These are phyloP conservation scores for Nymphaea thermarum DNA, from an alignment of 164 flowering plant genomes.

Conservation along the genomic window DNA sequence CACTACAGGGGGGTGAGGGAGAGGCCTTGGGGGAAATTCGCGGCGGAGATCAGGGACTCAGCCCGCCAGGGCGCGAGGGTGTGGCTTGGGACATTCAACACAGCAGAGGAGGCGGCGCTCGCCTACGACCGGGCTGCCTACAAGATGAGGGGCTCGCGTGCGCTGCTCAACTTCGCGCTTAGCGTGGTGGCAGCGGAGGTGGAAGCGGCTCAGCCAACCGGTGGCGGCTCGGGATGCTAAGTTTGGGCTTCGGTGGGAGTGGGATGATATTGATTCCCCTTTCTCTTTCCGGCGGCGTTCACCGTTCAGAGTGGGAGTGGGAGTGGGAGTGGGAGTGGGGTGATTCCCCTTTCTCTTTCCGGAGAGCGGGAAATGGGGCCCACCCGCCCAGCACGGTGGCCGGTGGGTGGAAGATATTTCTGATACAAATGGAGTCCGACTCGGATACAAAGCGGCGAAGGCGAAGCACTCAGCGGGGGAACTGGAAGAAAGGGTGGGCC, in stretches of 20 bases:
- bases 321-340: no score
- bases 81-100: constrained; percentile 92
- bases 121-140: constrained; percentile 91
- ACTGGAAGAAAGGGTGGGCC: no score
- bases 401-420: no score
- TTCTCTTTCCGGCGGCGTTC: no score
- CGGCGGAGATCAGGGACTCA: constrained; percentile 67
- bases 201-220: not conserved
- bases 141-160: constrained; percentile 72
- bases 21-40: constrained; percentile 96
- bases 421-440: no score
- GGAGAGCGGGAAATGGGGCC: no score
- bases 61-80: constrained; percentile 78
- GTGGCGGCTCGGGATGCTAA: not conserved
- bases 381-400: no score
- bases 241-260: not conserved
- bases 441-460: no score
- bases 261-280: no score
- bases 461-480: no score
- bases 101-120: constrained; percentile 87
- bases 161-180: constrained; percentile 54
- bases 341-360: no score
- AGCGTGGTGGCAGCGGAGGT: not conserved
- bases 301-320: no score
- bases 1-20: constrained; percentile 89